phyloP scores from a whole-genome alignment of 2,329 filamentous ascomycete genomes.

The Beauveria asiatica region DNA sequence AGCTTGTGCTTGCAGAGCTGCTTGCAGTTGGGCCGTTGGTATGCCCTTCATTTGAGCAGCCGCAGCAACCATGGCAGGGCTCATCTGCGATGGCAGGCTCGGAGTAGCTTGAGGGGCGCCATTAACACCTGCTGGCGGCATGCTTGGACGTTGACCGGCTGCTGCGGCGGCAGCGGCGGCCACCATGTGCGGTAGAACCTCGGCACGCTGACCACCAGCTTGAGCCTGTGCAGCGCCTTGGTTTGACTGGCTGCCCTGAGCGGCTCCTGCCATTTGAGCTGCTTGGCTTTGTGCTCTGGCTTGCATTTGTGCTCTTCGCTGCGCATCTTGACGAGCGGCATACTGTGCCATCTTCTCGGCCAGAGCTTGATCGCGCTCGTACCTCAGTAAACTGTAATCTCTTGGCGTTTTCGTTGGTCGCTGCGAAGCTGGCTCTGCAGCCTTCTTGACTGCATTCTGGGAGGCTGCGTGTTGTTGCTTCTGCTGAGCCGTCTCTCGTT shows the following conservation, averaged over 20 bases:
- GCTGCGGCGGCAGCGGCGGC: conserved; percentile 33
- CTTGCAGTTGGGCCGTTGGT: conserved; percentile 62
- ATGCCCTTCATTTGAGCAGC: conserved; percentile 53
- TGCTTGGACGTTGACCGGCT: conserved; percentile 41
- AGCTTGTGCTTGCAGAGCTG: conserved; percentile 35
- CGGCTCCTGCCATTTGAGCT: conserved; percentile 28
- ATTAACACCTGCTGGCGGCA: conserved; percentile 32
- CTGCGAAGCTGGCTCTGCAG: conserved; percentile 52
- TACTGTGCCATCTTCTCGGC: conserved; percentile 50
- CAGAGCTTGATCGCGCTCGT: conserved; percentile 69
- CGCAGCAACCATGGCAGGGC: conserved; percentile 41
- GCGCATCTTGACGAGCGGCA: conserved; percentile 50
- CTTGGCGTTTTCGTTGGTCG: conserved; percentile 65
- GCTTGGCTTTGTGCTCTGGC: conserved; percentile 37
- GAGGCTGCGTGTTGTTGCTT: conserved; percentile 84
- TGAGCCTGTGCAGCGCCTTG: conserved; percentile 14
- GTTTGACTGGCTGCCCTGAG: conserved; percentile 7
- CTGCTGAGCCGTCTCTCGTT: conserved; percentile 73
- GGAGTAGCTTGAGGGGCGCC: conserved; percentile 24
- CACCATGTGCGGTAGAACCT: conserved; percentile 36
- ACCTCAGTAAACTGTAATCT: conserved; percentile 83
- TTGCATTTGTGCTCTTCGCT: conserved; percentile 42
- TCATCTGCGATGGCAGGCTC: conserved; percentile 33
- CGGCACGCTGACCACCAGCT: conserved; percentile 28
- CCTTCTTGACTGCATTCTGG: conserved; percentile 71